Base-by-base conservation (phyloP, 345 rosid species). In the Mercurialis annua region DNA sequence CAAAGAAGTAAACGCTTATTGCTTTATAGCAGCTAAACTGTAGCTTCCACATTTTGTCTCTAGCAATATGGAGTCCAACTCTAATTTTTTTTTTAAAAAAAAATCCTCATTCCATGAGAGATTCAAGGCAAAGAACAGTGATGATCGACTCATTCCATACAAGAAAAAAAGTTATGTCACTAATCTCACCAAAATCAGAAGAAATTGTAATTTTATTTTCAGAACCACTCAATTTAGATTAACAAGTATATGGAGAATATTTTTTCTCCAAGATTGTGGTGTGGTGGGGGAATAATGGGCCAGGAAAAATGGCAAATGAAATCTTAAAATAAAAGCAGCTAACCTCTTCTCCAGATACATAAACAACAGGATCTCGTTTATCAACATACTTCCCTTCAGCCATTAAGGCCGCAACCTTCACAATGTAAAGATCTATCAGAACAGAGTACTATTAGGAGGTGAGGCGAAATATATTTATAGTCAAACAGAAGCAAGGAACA, bases 261-360 rank as follows among this genome's bases (percentile, higher is more conserved):
- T 40, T 40, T 40, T 40, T 40, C 44, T 40, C 11, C 44, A 40
- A 2, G 44, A 40, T 40, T 8, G 4, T 56, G 60, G 27, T 18
- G 23, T 2, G 4, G 12, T 12, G 3, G 60, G 34, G 60, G 33
- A 21, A 56, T 27, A 50, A 15, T 9, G 59, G 11, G 42, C 38
- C n/a, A 27, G 23, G 29, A 11, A 26, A 38, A 74, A 71, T 42
- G 26, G 29, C 57, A 23, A 20, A 46, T 29, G 50, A 33, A 34
- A 42, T 29, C 26, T 34, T 5, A 29, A 23, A 66, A 56, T 18
- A 38, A 54, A 14, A n/a, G 33, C 64, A 16, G 73, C 83, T 71
- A 71, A 92, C 97, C 95, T 92, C 97, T 87, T 92, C 97, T 43
- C 97, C 96, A 64, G 98, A 92, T 27, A 88, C 91, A 75, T 90